Conservation (phyloP, 768 basidiomycete species). For the Podaxis rugospora region DNA sequence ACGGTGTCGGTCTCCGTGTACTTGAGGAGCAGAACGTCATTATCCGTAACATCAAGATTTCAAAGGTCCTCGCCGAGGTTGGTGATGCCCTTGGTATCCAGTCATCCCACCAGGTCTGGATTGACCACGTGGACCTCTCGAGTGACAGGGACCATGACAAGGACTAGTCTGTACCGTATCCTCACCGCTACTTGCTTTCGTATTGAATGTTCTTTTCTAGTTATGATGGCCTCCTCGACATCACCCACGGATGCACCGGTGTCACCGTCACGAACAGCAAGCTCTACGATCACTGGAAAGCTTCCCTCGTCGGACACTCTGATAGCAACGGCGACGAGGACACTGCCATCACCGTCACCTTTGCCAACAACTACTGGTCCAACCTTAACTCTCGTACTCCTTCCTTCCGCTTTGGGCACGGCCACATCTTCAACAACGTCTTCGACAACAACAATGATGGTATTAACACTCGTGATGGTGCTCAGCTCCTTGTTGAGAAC, state of each 20-base stretch:
- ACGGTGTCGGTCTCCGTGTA: conserved; percentile 42
- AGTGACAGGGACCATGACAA: conserved; percentile 43
- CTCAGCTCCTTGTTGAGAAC: conserved; percentile 43
- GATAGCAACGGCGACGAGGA: conserved; percentile 33
- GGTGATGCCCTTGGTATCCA: conserved; percentile 45
- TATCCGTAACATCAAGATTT: conserved; percentile 45
- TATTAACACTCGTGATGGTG: conserved; percentile 40
- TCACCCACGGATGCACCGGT: conserved; percentile 41
- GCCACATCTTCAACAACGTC: conserved; percentile 42
- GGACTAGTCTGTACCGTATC: conserved; percentile 25
- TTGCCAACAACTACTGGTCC: conserved; percentile 37
- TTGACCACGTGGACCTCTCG: conserved; percentile 42
- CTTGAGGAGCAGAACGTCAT: conserved; percentile 39
- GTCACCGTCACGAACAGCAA: conserved; percentile 37
- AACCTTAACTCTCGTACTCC: conserved; percentile 42
- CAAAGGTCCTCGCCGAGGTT: conserved; percentile 39
- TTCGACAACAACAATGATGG: conserved; percentile 40
- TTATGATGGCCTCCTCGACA: conserved; percentile 41
- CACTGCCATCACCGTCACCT: conserved; percentile 37
- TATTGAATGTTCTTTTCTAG: conserved; percentile 16
- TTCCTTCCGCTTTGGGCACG: conserved; percentile 42
- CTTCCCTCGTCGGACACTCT: conserved; percentile 37
- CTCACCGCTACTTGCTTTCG: not conserved
- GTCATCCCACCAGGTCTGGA: conserved; percentile 34
- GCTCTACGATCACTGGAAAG: conserved; percentile 44